Percentiles rank a stretch among this genome's conserved stretches.
Evolutionary conservation across 1,284 basidiomycete species (phyloP).

Genomic region (Amylostereum areolatum): DNA sequence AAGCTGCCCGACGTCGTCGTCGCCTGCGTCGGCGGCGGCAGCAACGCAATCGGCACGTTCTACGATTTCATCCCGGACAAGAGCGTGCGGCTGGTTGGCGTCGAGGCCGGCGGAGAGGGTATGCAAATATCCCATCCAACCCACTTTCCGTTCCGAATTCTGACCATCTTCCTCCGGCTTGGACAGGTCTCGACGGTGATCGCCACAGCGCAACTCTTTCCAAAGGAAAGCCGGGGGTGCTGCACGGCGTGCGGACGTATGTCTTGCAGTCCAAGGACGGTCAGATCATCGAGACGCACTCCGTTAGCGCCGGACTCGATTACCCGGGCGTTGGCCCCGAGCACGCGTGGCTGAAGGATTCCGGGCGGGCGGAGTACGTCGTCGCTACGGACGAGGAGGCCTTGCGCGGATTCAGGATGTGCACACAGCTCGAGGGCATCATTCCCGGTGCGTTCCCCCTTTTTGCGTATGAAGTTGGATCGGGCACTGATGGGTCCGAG

Average conservation of each 20-base stretch:
- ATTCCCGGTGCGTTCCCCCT: slow-evolving; percentile 72
- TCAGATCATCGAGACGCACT: slow-evolving; percentile 96
- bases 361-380: slow-evolving; percentile 88
- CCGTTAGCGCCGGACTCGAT: slow-evolving; percentile 92
- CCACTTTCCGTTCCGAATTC: slow-evolving; percentile 7
- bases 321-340: slow-evolving; percentile 96
- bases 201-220: slow-evolving; percentile 90
- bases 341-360: slow-evolving; percentile 95
- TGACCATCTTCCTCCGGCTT: background rate
- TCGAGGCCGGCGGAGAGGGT: slow-evolving; percentile 97
- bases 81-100: slow-evolving; percentile 79
- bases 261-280: slow-evolving; percentile 85
- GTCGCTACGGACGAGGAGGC: slow-evolving; percentile 93
- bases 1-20: slow-evolving; percentile 94
- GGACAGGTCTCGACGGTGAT: slow-evolving; percentile 69
- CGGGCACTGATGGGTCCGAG: slow-evolving; percentile 4
- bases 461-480: slow-evolving; percentile 4
- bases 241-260: slow-evolving; percentile 96
- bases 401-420: slow-evolving; percentile 85
- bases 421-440: slow-evolving; percentile 93
- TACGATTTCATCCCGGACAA: slow-evolving; percentile 91
- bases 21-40: slow-evolving; percentile 96
- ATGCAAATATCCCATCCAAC: background rate
- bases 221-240: slow-evolving; percentile 87
- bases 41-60: slow-evolving; percentile 96